Evolutionary conservation across 441 rosid species (phyloP), one percentile per base, ranked within the genome.

Genomic region (Jatropha podagrica): DNA sequence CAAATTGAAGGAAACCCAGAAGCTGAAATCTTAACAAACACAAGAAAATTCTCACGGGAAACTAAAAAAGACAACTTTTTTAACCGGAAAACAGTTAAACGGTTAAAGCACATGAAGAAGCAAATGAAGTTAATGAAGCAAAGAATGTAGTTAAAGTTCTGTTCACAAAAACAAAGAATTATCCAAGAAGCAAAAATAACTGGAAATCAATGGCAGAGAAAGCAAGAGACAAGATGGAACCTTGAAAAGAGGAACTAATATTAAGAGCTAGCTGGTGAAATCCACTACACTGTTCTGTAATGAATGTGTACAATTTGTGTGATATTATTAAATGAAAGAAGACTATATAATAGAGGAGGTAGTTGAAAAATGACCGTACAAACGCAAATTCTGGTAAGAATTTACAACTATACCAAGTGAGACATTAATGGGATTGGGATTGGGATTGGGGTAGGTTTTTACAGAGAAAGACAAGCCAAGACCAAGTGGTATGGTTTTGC

Each of bases 41-140:
- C 10, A 63, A 64, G 58, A 74, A 59, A 68, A 46, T 13, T 38
- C 55, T 32, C 60, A 63, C 5, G n/a, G 68, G 73, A 3, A 68
- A 77, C 26, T n/a, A 72, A 74, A 44, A 66, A 23, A 72, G 64
- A 23, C 12, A 71, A 20, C 18, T 20, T 49, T 23, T 77, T 72
- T 70, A 61, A 48, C 44, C 41, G 46, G 41, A 72, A 80, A 69
- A 40, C 32, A 10, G 60, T 26, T 27, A 14, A 65, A 62, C 59
- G n/a, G 59, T 60, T 18, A 68, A 76, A 74, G 66, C 41, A 48
- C 48, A 72, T 64, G 74, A 70, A 74, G 9, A 56, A 78, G 64
- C 63, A 73, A 78, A 63, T 49, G 23, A 71, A 80, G 77, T 72
- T 37, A 72, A 77, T 62, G 85, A 80, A 77, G 68, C 81, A 77